Evolutionary conservation across 495 filamentous ascomycete species (phyloP), one percentile per base, ranked within the genome.

Genomic region (Podospora bellae-mahoneyi): DNA sequence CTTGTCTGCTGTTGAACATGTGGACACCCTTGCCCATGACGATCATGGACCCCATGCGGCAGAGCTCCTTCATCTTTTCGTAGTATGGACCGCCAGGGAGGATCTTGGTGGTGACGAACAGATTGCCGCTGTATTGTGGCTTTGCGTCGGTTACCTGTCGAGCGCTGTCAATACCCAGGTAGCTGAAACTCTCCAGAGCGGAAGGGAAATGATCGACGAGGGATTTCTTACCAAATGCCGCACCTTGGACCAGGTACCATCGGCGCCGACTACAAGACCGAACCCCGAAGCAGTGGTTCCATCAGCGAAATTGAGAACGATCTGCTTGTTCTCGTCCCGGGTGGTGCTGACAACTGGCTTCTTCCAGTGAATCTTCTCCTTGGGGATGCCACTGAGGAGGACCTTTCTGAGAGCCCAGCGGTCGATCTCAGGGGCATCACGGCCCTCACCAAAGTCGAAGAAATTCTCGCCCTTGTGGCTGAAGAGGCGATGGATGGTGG

Each of bases 341-440:
- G 54, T 18, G 5, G 54, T 20, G 19, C 16, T 18, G 4, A 0
- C 0, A 15, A 56, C 16, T 56, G 2, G 16, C 15, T 56, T 18
- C 19, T 20, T 20, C 54, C 54, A 56, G 15, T 56, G 15, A 4
- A 19, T 0, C n/a, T 73, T 78, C 0, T 78, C 69, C 10, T 57
- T 66, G 0, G 80, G 80, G 0, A 84, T 66, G 0, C 78, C 76
- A 9, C 74, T 73, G 23, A 83, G 65, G n/a, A 87, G 68, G 19
- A 86, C 68, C 56, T 78, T 55, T 9, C 83, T 71, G 54, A 87
- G 64, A 62, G 76, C 70, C n/a, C 59, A 20, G 2, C 84, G 77
- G 69, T 86, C 84, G 62, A 78, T 80, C 73, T 80, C 79, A 2
- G 72, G 74, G 20, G 69, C 64, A 69, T 75, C 71, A 13, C 71